Evolutionary conservation across 2,329 filamentous ascomycete genomes (phyloP).

Genomic region (Alternaria angustiovoidea): DNA sequence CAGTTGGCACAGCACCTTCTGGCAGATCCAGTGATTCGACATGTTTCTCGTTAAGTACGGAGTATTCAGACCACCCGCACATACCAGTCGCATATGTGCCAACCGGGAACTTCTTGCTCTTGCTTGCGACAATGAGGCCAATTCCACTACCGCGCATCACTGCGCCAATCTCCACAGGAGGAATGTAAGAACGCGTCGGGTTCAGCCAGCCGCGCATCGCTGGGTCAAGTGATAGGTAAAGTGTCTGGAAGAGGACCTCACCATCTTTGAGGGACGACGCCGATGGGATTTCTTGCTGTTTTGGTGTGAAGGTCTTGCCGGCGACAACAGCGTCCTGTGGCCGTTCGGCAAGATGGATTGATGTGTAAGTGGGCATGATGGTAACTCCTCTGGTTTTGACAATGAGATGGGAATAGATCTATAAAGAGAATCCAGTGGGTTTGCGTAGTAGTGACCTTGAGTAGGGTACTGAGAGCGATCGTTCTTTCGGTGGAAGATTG

Average conservation of each 20-base stretch:
- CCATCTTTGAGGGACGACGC: constrained; percentile 66
- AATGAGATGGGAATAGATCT: not conserved
- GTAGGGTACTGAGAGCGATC: not conserved
- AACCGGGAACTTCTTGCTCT: constrained; percentile 61
- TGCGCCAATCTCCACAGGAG: constrained; percentile 72
- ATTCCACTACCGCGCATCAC: constrained; percentile 72
- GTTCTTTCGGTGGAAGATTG: not conserved
- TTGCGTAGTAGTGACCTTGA: not conserved
- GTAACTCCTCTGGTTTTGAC: not conserved
- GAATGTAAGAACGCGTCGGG: constrained; percentile 66
- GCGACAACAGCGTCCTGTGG: constrained; percentile 68
- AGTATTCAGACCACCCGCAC: constrained; percentile 72
- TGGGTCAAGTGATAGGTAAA: constrained; percentile 76
- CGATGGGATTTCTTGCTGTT: constrained; percentile 58
- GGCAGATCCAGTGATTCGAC: constrained; percentile 57
- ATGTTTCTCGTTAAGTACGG: constrained; percentile 64
- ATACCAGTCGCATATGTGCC: constrained; percentile 66
- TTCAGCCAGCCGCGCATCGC: constrained; percentile 80
- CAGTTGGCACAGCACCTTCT: constrained; percentile 60
- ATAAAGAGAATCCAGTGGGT: not conserved
- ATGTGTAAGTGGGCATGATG: constrained; percentile 53
- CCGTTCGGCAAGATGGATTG: constrained; percentile 69
- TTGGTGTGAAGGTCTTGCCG: constrained; percentile 69
- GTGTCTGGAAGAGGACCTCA: constrained; percentile 65
- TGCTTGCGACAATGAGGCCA: constrained; percentile 68